Evolutionary conservation across 1,284 basidiomycete species (phyloP), one percentile per base, ranked within the genome.

Genomic region (Trichosporon coremiiforme): DNA sequence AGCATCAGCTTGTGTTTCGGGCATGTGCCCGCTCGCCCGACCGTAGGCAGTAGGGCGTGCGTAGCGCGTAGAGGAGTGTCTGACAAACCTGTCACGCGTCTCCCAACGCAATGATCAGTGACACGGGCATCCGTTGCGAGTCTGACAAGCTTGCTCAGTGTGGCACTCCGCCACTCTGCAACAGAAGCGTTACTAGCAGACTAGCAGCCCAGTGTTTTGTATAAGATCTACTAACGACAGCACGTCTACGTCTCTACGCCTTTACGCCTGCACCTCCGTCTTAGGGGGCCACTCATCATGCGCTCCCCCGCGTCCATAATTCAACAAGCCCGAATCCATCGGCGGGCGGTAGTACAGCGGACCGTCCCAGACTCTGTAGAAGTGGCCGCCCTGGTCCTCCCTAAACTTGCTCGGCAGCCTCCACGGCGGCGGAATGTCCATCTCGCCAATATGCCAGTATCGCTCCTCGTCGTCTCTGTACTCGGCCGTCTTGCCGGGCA

Each of bases 371-470:
- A 82, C 64, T 0, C 68, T 9, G 41, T 72, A 69, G 5, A 6
- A 1, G 50, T 72, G 73, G 7, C 71, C 74, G 22, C 76, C 73
- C 20, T 75, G 71, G 7, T 82, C 82, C 10, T 82, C 71, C 66
- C 80, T 69, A 73, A 83, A 83, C 74, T 75, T 74, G 2, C 64
- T 22, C 0, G 83, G 80, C 75, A 84, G 76, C n/a, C 78, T 74
- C 83, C 83, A 84, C 7, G 75, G 73, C 71, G 86, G 83, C 1
- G 89, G 87, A n/a, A 93, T 47, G 50, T 88, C 86, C 71, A 90
- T 88, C 76, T 92, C 92, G 72, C 82, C 86, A 0, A 88, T 84
- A 62, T 91, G 87, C 68, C 89, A 82, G 80, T 93, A 92, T 66
- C 90, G 86, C 7, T 90, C 88, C 22, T 85, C 83, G 65, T 86